These are phyloP conservation scores for Vitellaria paradoxa DNA, from an alignment of 179 eudicot species.

Conservation along the genomic window DNA sequence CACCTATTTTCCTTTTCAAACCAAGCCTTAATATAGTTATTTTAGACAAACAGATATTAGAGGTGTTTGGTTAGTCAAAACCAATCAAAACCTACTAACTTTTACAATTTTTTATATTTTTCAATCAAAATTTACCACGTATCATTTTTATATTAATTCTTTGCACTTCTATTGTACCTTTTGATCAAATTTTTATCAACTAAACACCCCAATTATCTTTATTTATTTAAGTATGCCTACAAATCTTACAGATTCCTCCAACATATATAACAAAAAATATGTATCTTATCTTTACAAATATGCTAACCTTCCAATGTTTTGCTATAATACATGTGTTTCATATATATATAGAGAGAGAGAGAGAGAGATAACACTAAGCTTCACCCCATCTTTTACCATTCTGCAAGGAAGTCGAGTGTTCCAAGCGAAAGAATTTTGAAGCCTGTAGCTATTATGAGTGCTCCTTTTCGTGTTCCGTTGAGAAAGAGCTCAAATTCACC, in stretches of 20 bases:
- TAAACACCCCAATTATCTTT: too few relatives aligned
- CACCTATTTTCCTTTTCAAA: too few relatives aligned
- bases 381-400: neutral
- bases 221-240: neutral
- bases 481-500: neutral
- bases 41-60: too few relatives aligned
- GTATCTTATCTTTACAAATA: conserved; percentile 30
- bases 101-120: too few relatives aligned
- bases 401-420: neutral
- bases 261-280: conserved; percentile 24
- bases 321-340: conserved; percentile 20
- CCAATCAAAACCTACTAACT: too few relatives aligned
- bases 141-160: too few relatives aligned
- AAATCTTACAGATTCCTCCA: neutral
- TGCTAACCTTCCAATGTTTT: conserved; percentile 21
- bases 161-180: too few relatives aligned
- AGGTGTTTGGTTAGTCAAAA: too few relatives aligned
- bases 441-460: neutral
- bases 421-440: neutral
- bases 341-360: neutral
- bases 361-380: conserved; percentile 5
- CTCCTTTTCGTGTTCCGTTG: neutral
- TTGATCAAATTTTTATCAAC: too few relatives aligned
- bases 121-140: too few relatives aligned
- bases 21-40: too few relatives aligned